Evolutionary conservation across 768 basidiomycete species (phyloP).

Genomic region (Boletellus sp.): DNA sequence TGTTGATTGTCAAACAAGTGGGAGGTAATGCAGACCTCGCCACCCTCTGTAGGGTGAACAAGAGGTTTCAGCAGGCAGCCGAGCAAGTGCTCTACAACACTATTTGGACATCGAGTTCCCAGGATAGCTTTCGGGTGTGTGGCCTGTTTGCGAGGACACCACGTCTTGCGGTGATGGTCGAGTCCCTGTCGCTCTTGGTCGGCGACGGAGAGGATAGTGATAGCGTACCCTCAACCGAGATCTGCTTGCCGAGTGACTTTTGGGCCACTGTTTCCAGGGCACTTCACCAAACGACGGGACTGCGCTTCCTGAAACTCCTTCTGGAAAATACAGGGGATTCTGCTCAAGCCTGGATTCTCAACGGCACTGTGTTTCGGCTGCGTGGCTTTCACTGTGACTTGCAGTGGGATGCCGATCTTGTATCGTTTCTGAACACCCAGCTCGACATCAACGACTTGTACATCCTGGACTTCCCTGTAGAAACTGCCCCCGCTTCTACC

Average conservation of each 20-base stretch:
- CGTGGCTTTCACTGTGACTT: conserved; percentile 62
- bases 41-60: conserved; percentile 55
- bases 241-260: conserved; percentile 35
- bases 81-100: conserved; percentile 61
- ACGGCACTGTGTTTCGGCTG: conserved; percentile 49
- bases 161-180: conserved; percentile 50
- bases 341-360: conserved; percentile 37
- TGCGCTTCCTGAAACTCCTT: conserved; percentile 54
- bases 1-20: conserved; percentile 53
- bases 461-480: conserved; percentile 29
- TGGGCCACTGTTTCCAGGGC: conserved; percentile 52
- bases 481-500: conserved; percentile 12
- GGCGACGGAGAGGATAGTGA: conserved; percentile 19
- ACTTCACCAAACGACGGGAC: conserved; percentile 41
- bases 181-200: conserved; percentile 50
- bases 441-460: conserved; percentile 28
- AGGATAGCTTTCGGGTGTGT: conserved; percentile 43
- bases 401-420: conserved; percentile 56
- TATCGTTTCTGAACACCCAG: conserved; percentile 31
- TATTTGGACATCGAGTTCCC: conserved; percentile 42
- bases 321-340: conserved; percentile 25
- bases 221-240: background rate
- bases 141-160: conserved; percentile 41
- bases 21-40: conserved; percentile 52
- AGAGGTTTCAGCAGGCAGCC: conserved; percentile 48